Evolutionary conservation across 345 rosid genomes (phyloP).

Genomic region (Syzygium aqueum): DNA sequence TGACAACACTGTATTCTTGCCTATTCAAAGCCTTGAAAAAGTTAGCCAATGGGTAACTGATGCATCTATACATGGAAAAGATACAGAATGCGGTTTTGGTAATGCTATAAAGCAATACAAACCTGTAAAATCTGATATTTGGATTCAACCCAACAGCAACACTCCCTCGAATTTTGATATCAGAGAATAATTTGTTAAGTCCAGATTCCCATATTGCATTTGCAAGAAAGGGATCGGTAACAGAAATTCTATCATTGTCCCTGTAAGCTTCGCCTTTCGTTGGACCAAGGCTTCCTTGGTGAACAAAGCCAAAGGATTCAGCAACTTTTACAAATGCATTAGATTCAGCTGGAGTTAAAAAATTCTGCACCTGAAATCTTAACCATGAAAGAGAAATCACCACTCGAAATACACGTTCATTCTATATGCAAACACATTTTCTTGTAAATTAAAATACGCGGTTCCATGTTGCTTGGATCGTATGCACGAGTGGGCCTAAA

Average conservation of each 20-base stretch:
- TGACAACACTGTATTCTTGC: background rate
- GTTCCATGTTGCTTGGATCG: background rate
- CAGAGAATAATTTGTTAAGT: slow-evolving; percentile 45
- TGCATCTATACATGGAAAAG: background rate
- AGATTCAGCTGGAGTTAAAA: slow-evolving; percentile 60
- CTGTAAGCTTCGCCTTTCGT: slow-evolving; percentile 83
- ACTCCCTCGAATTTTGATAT: slow-evolving; percentile 65
- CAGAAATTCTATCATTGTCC: slow-evolving; percentile 75
- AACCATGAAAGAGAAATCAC: background rate
- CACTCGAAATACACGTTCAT: background rate
- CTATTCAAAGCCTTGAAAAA: background rate
- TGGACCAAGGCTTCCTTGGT: slow-evolving; percentile 95
- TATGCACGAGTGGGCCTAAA: background rate
- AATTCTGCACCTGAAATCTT: slow-evolving; percentile 52
- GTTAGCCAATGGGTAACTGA: background rate
- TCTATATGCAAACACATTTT: background rate
- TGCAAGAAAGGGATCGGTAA: slow-evolving; percentile 60
- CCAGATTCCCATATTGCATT: slow-evolving; percentile 70
- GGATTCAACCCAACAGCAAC: slow-evolving; percentile 87
- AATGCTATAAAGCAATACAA: background rate
- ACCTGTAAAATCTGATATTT: slow-evolving; percentile 84
- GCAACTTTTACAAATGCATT: slow-evolving; percentile 53
- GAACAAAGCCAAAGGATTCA: slow-evolving; percentile 73
- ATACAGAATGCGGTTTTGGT: background rate
- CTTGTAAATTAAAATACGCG: background rate